Evolutionary conservation across 768 basidiomycete genomes (phyloP).

Genomic region (Kwoniella europaea): DNA sequence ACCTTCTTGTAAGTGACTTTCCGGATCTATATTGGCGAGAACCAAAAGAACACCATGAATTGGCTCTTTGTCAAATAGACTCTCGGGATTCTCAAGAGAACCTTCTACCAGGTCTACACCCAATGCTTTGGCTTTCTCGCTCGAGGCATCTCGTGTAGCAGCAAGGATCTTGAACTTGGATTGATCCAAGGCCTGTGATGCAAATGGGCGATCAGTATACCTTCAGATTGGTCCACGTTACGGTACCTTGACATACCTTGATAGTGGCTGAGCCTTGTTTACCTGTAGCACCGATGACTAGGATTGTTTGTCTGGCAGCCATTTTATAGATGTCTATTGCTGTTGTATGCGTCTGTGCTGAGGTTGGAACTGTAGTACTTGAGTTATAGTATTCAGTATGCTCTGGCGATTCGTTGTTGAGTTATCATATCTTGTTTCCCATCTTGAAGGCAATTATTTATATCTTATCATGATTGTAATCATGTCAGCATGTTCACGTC

Average conservation of each 20-base stretch:
- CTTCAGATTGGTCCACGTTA: background rate
- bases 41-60: slow-evolving; percentile 28
- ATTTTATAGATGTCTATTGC: background rate
- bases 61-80: slow-evolving; percentile 24
- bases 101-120: slow-evolving; percentile 29
- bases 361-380: no score
- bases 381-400: background rate
- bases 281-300: slow-evolving; percentile 30
- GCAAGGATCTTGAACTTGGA: slow-evolving; percentile 26
- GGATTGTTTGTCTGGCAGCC: slow-evolving; percentile 27
- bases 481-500: background rate
- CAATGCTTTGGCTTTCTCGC: slow-evolving; percentile 18
- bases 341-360: no score
- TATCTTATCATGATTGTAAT: background rate
- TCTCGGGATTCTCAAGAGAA: slow-evolving; percentile 8
- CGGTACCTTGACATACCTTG: slow-evolving; percentile 13
- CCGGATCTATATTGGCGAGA: slow-evolving; percentile 1
- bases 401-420: background rate
- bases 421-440: background rate
- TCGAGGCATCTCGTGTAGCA: slow-evolving; percentile 22
- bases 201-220: background rate
- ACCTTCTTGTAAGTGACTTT: slow-evolving; percentile 16
- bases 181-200: slow-evolving; percentile 16
- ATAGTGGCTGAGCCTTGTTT: slow-evolving; percentile 26
- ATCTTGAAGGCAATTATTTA: background rate